Conservation (phyloP, 495 filamentous ascomycete genomes). For the Xylaria intraflava region DNA sequence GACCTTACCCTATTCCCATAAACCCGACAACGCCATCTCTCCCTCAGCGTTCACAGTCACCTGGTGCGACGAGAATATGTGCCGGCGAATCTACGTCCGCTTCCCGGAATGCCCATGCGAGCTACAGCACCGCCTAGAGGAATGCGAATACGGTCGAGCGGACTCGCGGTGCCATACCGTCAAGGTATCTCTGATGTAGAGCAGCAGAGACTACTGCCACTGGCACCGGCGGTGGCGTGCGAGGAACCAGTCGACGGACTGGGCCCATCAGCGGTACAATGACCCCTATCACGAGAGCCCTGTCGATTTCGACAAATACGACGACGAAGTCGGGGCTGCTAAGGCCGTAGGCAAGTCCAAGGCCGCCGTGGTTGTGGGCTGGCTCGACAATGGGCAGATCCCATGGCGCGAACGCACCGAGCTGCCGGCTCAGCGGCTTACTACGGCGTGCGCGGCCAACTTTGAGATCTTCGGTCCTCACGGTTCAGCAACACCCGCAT, state of each 20-base stretch:
- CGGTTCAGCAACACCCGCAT: neutral
- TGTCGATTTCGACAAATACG: constrained; percentile 7
- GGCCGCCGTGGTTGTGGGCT: neutral
- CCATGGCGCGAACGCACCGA: neutral
- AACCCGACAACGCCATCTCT: too few species aligned
- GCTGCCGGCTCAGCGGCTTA: neutral
- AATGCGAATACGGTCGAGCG: neutral
- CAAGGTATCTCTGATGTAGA: constrained; percentile 8
- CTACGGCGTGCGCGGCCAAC: constrained; percentile 7
- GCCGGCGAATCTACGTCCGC: neutral
- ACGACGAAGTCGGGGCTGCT: neutral
- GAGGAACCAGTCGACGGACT: neutral
- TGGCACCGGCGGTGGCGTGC: constrained; percentile 3
- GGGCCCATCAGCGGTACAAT: neutral
- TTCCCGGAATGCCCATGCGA: constrained; percentile 7
- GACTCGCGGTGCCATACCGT: constrained; percentile 7
- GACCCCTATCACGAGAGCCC: constrained; percentile 10
- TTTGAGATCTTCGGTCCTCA: constrained; percentile 1
- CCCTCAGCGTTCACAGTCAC: too few species aligned
- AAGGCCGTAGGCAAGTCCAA: neutral
- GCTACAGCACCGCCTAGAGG: neutral
- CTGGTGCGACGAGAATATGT: too few species aligned
- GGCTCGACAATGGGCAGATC: neutral
- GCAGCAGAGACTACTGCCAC: constrained; percentile 7
- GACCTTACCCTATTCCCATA: too few species aligned